Evolutionary conservation across 768 basidiomycete species (phyloP), one percentile per base, ranked within the genome.

Genomic region (Lactarius hengduanensis): DNA sequence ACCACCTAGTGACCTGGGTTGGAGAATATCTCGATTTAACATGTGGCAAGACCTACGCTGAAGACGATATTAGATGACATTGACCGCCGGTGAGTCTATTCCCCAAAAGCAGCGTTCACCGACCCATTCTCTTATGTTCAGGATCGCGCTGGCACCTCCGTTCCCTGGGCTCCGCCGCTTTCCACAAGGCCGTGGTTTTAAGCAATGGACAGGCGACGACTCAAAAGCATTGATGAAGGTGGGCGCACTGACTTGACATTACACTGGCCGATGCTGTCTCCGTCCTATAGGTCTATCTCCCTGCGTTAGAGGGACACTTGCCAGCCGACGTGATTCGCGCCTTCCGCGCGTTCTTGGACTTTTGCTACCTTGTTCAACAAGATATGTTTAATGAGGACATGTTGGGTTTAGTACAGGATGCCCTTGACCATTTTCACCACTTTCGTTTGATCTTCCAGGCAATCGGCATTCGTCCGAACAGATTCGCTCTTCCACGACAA

Each of bases 201-300:
- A 57, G 13, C 56, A 57, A 5, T 57, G 56, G 56, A 57, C 56
- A 13, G 56, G 56, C 13, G 26, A 57, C 13, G 34, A 57, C 7
- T 57, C 34, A 2, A 57, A 57, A 8, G 56, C 20, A 1, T 22
- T 57, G 34, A 57, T 57, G 56, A 57, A 57, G 56, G 56, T 57
- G 43, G 7, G 43, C 18, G 6, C 18, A 7, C 43, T 20, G 7
- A 18, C 20, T 43, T 43, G 18, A 7, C 43, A 1, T 20, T 20
- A 20, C 43, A 43, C 18, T n/a, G 18, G 18, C 43, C 20, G 16
- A 41, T 9, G 34, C 34, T 34, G 34, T 34, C 34, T 34, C 8
- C 43, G 7, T 43, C 43, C 6, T 13, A 34, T n/a, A 57, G 56
- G 56, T 57, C 6, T 57, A 57, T 13, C 20, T 57, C 34, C 56